A percentile compares a stretch with the other conserved stretches of the same genome.
phyloP scores from a whole-genome alignment of 805 yeast species.

The Wickerhamomyces silvicola region DNA sequence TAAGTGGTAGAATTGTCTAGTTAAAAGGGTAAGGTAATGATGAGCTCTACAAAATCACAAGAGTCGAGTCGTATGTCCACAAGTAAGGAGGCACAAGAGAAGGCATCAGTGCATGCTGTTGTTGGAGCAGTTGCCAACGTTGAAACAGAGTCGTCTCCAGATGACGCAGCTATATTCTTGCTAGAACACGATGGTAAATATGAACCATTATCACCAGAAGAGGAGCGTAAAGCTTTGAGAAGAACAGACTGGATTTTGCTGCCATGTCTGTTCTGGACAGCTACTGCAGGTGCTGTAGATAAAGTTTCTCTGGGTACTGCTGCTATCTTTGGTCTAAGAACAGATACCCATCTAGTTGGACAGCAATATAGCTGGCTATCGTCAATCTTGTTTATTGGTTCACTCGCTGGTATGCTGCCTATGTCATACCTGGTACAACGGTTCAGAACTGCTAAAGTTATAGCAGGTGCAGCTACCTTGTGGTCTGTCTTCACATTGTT shows the following conservation, averaged over 20 bases:
- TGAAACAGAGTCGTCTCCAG: too few species aligned
- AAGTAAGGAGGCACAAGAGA: background rate
- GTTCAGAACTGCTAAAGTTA: slow-evolving; percentile 18
- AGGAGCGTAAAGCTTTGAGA: slow-evolving; percentile 27
- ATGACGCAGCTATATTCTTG: slow-evolving; percentile 22
- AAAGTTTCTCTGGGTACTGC: slow-evolving; percentile 39
- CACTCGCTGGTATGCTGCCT: slow-evolving; percentile 35
- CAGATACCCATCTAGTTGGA: slow-evolving; percentile 34
- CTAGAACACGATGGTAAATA: slow-evolving; percentile 18
- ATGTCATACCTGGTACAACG: slow-evolving; percentile 23
- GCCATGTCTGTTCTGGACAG: slow-evolving; percentile 30
- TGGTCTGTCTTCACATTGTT: slow-evolving; percentile 18
- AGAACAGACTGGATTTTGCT: slow-evolving; percentile 32
- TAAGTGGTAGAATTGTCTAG: too few species aligned
- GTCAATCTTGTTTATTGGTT: slow-evolving; percentile 35
- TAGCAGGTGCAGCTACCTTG: slow-evolving; percentile 15
- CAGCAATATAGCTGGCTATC: slow-evolving; percentile 35
- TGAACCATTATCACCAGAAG: slow-evolving; percentile 22
- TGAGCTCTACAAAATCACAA: slow-evolving; percentile 1
- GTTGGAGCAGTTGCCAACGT: background rate
- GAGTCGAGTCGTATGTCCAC: slow-evolving; percentile 1
- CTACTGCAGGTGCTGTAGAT: slow-evolving; percentile 36
- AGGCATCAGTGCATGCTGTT: slow-evolving; percentile 1
- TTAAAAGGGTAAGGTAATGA: too few species aligned
- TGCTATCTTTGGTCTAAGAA: slow-evolving; percentile 37